Conservation (phyloP, 2,329 filamentous ascomycete genomes). For the Diaporthe australafricana region DNA sequence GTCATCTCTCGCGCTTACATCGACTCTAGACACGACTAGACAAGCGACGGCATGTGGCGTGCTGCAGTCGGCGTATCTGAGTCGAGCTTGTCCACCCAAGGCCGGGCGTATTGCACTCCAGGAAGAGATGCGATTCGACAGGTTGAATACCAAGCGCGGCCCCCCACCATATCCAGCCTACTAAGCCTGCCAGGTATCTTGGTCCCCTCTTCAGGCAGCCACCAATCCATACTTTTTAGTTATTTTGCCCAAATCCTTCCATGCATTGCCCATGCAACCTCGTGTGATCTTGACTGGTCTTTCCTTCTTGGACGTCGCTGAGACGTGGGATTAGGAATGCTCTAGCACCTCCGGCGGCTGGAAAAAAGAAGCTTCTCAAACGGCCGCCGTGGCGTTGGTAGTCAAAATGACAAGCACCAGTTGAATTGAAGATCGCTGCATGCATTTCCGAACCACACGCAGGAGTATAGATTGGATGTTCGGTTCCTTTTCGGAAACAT, state of each 20-base stretch:
- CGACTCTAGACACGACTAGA: background rate
- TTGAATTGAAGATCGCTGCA: background rate
- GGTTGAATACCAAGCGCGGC: conserved; percentile 3
- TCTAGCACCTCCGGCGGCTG: background rate
- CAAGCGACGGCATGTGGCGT: background rate
- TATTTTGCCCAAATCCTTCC: conserved; percentile 17
- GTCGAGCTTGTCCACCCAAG: background rate
- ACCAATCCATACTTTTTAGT: background rate
- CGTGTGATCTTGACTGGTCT: background rate
- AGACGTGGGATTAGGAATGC: background rate
- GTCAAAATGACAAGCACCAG: background rate
- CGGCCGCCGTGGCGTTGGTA: background rate
- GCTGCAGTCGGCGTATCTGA: background rate
- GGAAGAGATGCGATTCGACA: conserved; percentile 17
- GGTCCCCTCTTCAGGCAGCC: conserved; percentile 14
- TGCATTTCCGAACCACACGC: background rate
- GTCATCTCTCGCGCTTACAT: background rate
- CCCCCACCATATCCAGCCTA: background rate
- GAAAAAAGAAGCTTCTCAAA: background rate
- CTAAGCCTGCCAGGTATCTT: background rate
- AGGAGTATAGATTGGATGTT: background rate
- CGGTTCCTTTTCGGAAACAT: too few relatives aligned
- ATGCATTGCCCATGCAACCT: conserved; percentile 4
- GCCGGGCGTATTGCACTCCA: background rate
- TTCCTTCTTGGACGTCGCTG: background rate